Percentiles rank a stretch among this genome's conserved stretches.
phyloP scores from a whole-genome alignment of 257 asterid species.

The Craterostigma plantagineum region DNA sequence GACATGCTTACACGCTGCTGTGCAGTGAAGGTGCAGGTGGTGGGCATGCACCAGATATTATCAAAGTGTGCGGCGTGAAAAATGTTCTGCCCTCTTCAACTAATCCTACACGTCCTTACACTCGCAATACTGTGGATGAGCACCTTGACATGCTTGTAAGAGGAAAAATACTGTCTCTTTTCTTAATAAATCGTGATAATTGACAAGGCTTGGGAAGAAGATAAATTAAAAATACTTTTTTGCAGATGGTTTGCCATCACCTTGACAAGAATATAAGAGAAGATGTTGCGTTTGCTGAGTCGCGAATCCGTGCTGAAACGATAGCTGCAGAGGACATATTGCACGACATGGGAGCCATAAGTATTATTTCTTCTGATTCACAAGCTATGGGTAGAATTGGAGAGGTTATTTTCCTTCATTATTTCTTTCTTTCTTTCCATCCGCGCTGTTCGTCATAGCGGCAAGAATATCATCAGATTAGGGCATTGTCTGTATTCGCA shows the following conservation, averaged over 20 bases:
- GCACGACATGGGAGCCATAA: slow-evolving; percentile 97
- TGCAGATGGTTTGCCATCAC: slow-evolving; percentile 99
- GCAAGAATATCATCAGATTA: slow-evolving; percentile 4
- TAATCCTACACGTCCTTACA: slow-evolving; percentile 89
- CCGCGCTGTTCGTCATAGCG: background rate
- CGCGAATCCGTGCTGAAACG: slow-evolving; percentile 94
- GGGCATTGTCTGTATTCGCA: slow-evolving; percentile 30
- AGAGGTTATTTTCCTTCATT: slow-evolving; percentile 34
- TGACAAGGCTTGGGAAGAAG: no score
- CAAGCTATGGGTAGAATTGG: slow-evolving; percentile 99
- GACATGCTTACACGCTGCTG: background rate
- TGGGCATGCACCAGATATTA: slow-evolving; percentile 99
- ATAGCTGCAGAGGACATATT: slow-evolving; percentile 96
- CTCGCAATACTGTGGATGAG: slow-evolving; percentile 79
- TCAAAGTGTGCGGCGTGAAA: slow-evolving; percentile 86
- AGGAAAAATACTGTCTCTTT: slow-evolving; percentile 9
- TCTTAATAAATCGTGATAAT: no score
- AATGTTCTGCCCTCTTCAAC: slow-evolving; percentile 94
- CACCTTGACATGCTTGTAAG: slow-evolving; percentile 99
- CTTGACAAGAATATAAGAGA: slow-evolving; percentile 79
- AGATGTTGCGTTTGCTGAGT: slow-evolving; percentile 97
- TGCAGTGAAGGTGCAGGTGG: slow-evolving; percentile 99
- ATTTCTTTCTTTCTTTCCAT: background rate
- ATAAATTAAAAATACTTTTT: slow-evolving; percentile 2
- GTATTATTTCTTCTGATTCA: slow-evolving; percentile 94